Evolutionary conservation across 1,139 yeast species (phyloP).

Genomic region (Yamadazyma jaroonii): DNA sequence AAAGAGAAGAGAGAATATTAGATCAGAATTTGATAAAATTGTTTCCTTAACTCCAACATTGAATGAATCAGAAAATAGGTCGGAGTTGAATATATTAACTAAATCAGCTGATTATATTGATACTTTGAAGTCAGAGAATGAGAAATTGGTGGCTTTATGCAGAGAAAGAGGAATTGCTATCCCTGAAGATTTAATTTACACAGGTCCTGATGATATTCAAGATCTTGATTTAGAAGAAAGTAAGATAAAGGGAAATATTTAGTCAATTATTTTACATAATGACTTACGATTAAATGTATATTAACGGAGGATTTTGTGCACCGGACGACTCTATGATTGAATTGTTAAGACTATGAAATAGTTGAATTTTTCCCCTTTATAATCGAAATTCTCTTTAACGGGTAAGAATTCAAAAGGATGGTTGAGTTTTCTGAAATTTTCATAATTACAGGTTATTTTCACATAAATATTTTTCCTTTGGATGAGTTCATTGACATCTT

Average conservation of each 20-base stretch:
- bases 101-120: conserved; percentile 49
- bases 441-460: conserved; percentile 9
- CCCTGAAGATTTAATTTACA: conserved; percentile 36
- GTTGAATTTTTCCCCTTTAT: conserved; percentile 17
- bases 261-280: neutral
- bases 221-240: conserved; percentile 13
- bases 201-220: conserved; percentile 32
- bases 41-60: conserved; percentile 44
- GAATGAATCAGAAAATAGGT: conserved; percentile 41
- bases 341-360: conserved; percentile 22
- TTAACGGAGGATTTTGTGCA: neutral
- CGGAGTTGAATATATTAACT: conserved; percentile 44
- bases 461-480: conserved; percentile 1
- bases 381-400: conserved; percentile 21
- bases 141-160: conserved; percentile 32
- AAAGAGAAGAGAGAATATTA: conserved; percentile 45
- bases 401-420: conserved; percentile 23
- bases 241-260: conserved; percentile 5
- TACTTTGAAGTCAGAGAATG: conserved; percentile 37
- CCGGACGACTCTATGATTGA: no score
- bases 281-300: neutral
- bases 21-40: conserved; percentile 46
- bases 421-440: conserved; percentile 1
- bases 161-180: conserved; percentile 34
- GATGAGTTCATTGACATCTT: conserved; percentile 13